These are phyloP conservation scores for Diaporthe batatas DNA, from an alignment of 2,329 filamentous ascomycete species.

Conservation along the genomic window DNA sequence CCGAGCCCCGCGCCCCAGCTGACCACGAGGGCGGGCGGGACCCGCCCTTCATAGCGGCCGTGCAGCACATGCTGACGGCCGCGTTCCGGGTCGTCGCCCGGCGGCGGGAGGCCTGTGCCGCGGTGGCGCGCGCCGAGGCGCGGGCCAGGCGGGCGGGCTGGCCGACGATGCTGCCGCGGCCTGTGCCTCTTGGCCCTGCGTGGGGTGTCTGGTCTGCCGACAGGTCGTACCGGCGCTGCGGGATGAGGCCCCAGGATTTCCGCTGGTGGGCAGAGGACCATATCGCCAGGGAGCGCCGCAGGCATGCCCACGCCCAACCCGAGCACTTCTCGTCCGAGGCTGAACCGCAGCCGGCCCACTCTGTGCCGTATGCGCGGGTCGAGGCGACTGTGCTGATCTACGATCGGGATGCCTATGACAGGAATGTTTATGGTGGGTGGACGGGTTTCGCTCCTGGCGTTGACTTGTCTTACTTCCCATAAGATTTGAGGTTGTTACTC, in stretches of 20 bases:
- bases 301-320: too few relatives aligned
- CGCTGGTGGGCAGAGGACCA: not conserved
- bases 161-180: not conserved
- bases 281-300: not conserved
- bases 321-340: not conserved
- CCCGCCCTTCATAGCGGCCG: not conserved
- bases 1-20: not conserved
- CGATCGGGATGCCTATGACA: slow-evolving; percentile 22
- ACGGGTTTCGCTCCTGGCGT: not conserved
- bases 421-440: slow-evolving; percentile 20
- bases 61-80: not conserved
- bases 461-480: not conserved
- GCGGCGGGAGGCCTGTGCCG: not conserved
- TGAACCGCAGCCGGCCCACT: not conserved
- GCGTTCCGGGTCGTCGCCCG: not conserved
- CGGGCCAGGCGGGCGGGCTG: not conserved
- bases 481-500: not conserved
- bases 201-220: not conserved
- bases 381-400: slow-evolving; percentile 15
- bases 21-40: too few relatives aligned
- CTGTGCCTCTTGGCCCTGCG: not conserved
- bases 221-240: not conserved
- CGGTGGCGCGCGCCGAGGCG: not conserved
- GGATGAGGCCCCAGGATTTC: not conserved
- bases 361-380: not conserved